Base-by-base conservation (phyloP, 164 flowering plant species). In the Taxillus chinensis region DNA sequence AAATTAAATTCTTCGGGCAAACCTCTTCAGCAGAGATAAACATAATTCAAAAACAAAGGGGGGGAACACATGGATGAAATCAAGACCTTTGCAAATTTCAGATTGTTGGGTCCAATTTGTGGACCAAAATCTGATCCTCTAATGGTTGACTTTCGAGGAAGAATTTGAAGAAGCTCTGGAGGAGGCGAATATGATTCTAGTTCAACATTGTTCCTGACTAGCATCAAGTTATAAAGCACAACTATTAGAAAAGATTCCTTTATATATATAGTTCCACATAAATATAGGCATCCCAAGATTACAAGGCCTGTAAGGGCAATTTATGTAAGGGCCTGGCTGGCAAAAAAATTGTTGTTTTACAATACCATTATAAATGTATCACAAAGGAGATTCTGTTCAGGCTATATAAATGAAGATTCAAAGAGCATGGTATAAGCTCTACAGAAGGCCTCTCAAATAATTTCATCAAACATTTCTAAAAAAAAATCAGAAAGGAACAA, bases 31-130 rank as follows among this genome's bases (percentile, higher is more conserved):
- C 5, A 41, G n/a, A 52, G 52, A 41, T 10, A 57, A 57, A 15
- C 38, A 39, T 5, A 4, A 57, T 6, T 5, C 10, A 7, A 7
- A n/a, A 4, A n/a, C 5, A 38, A 57, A 7, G 5, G 15, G 8
- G 8, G 12, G 12, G 15, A 51, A 51, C 8, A 5, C 9, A n/a
- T 14, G 6, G 55, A 27, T 4, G 5, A n/a, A n/a, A 12, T 8
- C 9, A 48, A 68, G 75, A 93, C 99, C 84, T 75, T 43, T 56
- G 61, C 71, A 71, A 89, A 93, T 61, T 90, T 90, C n/a, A 93
- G 75, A 74, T 93, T 90, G 38, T 93, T 93, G 41, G 87, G 91
- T 62, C 95, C 92, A 73, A 93, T 93, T 77, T 90, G 99, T 14
- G 88, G 58, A 41, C 96, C 97, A 62, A 67, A 59, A 59, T 84